Evolutionary conservation across 495 filamentous ascomycete genomes (phyloP), one percentile per base, ranked within the genome.

Genomic region (Cercophora sp.): DNA sequence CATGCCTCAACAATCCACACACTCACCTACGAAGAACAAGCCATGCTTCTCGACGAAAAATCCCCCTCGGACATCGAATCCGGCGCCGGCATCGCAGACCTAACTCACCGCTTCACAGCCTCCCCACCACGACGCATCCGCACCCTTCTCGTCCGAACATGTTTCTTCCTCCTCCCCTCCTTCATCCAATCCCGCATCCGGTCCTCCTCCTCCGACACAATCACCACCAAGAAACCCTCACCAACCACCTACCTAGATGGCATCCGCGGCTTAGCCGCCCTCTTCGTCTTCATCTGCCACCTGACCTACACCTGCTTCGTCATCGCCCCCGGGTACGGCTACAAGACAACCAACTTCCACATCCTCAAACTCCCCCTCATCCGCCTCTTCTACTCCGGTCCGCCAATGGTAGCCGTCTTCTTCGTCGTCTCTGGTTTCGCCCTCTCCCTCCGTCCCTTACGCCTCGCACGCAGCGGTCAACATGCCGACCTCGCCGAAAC

Each of bases 351-450:
- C 31, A 64, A 72, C 53, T 65, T 65, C 47, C 64, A 72, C 43
- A 48, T 83, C 40, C 73, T 84, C 48, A 79, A 85, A 58, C 68
- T 89, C 3, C 86, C 85, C 8, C 76, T 90, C 54, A 18, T 88
- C 8, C 76, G 85, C 44, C 72, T 90, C 29, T 59, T 87, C 8
- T 83, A 83, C 60, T 82, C 79, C 19, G 86, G 83, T 16, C 81
- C 82, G 42, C 81, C 85, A 20, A 86, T 86, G 81, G 86, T 88
- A 23, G 79, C 79, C 63, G 79, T 87, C 45, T 89, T 89, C 71
- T 88, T 88, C 67, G 82, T 89, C 46, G 80, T 90, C 40, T 87
- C 84, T 4, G 86, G 86, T 55, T 86, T 85, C 57, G 85, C 85
- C 1, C 74, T 89, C 5, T 80, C 78, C 41, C 74, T 82, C 23